phyloP scores from a whole-genome alignment of 1,139 yeast species.

The Hemisphaericaspora xylanilytica region DNA sequence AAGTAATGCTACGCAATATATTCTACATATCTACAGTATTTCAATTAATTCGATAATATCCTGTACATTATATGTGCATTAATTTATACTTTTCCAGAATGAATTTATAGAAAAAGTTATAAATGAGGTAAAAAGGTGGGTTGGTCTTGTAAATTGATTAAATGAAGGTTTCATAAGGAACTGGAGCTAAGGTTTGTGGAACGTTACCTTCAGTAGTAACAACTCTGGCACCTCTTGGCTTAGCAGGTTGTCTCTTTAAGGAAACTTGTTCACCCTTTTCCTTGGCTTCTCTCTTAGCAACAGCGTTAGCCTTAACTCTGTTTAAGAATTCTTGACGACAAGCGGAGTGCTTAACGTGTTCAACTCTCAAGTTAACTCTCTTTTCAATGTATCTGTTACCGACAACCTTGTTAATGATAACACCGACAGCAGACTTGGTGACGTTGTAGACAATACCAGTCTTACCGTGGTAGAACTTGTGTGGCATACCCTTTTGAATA shows the following conservation, averaged over 20 bases:
- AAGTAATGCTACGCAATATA: no score
- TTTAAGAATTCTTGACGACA: conserved; percentile 98
- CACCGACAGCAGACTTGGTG: conserved; percentile 98
- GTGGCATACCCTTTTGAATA: conserved; percentile 99
- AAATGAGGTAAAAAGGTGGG: conserved; percentile 8
- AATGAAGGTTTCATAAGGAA: conserved; percentile 98
- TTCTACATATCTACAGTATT: no score
- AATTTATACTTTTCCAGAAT: conserved; percentile 10
- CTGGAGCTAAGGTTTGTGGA: conserved; percentile 98
- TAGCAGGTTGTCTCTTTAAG: conserved; percentile 98
- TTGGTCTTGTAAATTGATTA: conserved; percentile 30
- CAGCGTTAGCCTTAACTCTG: conserved; percentile 97
- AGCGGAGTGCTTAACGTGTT: conserved; percentile 99
- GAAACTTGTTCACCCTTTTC: conserved; percentile 86
- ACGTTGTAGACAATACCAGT: conserved; percentile 99
- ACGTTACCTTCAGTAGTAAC: conserved; percentile 74
- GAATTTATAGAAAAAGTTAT: conserved; percentile 10
- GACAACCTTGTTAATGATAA: conserved; percentile 95
- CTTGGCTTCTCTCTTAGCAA: conserved; percentile 91
- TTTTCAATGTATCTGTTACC: conserved; percentile 99
- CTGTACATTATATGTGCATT: conserved; percentile 13
- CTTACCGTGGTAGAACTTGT: conserved; percentile 99
- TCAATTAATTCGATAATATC: no score
- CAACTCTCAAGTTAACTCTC: conserved; percentile 97
- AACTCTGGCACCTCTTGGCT: conserved; percentile 91